Evolutionary conservation across 768 basidiomycete species (phyloP), one percentile per base, ranked within the genome.

Genomic region (Tephrocybe sp.): DNA sequence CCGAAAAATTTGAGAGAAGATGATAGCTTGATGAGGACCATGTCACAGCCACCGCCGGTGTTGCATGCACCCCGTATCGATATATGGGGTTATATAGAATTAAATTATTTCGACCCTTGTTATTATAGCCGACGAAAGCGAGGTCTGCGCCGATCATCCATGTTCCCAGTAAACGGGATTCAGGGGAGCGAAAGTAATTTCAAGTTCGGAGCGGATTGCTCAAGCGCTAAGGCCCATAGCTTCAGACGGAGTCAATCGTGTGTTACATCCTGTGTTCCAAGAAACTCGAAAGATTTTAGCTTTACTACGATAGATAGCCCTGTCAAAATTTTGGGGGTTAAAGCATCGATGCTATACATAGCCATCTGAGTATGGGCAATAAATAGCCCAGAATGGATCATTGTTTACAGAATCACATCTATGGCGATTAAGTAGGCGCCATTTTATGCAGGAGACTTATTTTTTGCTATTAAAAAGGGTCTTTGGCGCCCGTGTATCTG

Each of bases 11-110:
- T 39, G 45, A 21, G 30, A 44, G 15, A 42, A 21, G n/a, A n/a
- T 30, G 40, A 19, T 16, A 11, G 11, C 25, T 11, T 21, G n/a
- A n/a, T n/a, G n/a, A n/a, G n/a, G n/a, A n/a, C n/a, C n/a, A n/a
- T n/a, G n/a, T 39, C 57, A 60, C 60, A 53, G 52, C 54, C 55
- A 53, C 55, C 22, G 44, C 59, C 60, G 60, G 60, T 47, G 45
- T 21, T 56, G 45, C 11, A 15, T 37, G 49, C 52, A 32, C 55
- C 5, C 67, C 61, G 67, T 60, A 56, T 21, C 34, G 50, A 59
- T 59, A 60, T 51, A 56, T 58, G 61, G 61, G 44, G 58, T 11
- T 25, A 43, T 31, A 26, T 28, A n/a, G n/a, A n/a, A n/a, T 41
- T 40, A 22, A 22, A 41, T 47, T 42, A 51, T 46, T 48, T 50